A percentile compares a stretch with the other conserved stretches of the same genome.
These are phyloP conservation scores for Trifolium fragiferum DNA, from an alignment of 306 rosid species.

Conservation along the genomic window DNA sequence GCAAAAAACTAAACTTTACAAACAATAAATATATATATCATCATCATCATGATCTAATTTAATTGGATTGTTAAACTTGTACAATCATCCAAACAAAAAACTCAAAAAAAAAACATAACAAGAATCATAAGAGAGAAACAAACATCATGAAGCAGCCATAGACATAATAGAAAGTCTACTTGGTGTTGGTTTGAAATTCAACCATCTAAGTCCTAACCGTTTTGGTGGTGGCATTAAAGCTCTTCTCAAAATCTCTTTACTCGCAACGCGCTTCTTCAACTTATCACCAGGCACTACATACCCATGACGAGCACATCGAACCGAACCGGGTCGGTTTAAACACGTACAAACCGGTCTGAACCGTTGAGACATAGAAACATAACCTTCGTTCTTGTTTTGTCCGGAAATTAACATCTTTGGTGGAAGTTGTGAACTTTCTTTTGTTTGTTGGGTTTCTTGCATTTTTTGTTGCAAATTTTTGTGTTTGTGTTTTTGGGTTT, in stretches of 20 bases:
- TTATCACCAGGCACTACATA: conserved; percentile 56
- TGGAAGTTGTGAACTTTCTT: conserved; percentile 35
- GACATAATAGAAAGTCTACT: conserved; percentile 93
- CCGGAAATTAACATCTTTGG: conserved; percentile 28
- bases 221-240: conserved; percentile 71
- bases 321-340: conserved; percentile 56
- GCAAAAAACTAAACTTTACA: conserved; percentile 1
- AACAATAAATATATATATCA: conserved; percentile 26
- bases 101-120: neutral
- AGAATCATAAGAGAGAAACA: neutral
- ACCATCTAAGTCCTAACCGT: conserved; percentile 70
- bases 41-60: conserved; percentile 37
- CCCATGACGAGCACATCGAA: conserved; percentile 61
- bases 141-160: conserved; percentile 59
- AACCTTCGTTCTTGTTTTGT: conserved; percentile 25
- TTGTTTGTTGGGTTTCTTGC: conserved; percentile 41
- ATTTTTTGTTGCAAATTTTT: neutral
- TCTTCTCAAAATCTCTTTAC: conserved; percentile 74
- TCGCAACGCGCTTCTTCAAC: conserved; percentile 56
- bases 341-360: conserved; percentile 57
- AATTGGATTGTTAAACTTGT: conserved; percentile 40
- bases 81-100: conserved; percentile 35
- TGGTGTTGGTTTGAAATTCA: conserved; percentile 83
- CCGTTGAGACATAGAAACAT: conserved; percentile 43
- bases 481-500: neutral